Evolutionary conservation across 2,329 filamentous ascomycete genomes (phyloP).

Genomic region (Cordyceps javanica): DNA sequence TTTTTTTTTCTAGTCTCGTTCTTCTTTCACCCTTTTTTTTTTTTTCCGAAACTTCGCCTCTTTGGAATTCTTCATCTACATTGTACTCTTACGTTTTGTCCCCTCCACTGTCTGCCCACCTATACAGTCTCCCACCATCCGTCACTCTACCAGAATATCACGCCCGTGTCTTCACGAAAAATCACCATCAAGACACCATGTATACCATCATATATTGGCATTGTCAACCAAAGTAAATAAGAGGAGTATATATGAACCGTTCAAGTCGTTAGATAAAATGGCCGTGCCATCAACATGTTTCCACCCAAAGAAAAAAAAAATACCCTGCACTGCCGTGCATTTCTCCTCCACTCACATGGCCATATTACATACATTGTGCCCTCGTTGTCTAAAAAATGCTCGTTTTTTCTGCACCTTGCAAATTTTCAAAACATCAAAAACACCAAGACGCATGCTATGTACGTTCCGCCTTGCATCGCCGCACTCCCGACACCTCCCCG

Average conservation of each 20-base stretch:
- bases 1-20: not conserved
- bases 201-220: not conserved
- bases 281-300: conserved; percentile 5
- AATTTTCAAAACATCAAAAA: not conserved
- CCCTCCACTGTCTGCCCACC: no score
- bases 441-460: not conserved
- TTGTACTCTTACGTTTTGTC: no score
- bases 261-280: conserved; percentile 10
- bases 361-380: not conserved
- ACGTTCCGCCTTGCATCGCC: not conserved
- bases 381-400: not conserved
- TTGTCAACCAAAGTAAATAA: conserved; percentile 6
- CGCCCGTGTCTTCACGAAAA: no score
- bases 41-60: not conserved
- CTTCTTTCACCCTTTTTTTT: not conserved
- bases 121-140: no score
- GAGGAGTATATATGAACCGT: conserved; percentile 6
- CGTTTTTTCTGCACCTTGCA: not conserved
- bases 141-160: no score
- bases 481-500: not conserved
- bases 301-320: conserved; percentile 1
- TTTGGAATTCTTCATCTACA: no score
- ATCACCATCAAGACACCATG: not conserved
- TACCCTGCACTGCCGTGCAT: not conserved
- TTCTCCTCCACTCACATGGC: not conserved